Base-by-base conservation (phyloP, 129 eudicot species). In the Artemisia tridentata region DNA sequence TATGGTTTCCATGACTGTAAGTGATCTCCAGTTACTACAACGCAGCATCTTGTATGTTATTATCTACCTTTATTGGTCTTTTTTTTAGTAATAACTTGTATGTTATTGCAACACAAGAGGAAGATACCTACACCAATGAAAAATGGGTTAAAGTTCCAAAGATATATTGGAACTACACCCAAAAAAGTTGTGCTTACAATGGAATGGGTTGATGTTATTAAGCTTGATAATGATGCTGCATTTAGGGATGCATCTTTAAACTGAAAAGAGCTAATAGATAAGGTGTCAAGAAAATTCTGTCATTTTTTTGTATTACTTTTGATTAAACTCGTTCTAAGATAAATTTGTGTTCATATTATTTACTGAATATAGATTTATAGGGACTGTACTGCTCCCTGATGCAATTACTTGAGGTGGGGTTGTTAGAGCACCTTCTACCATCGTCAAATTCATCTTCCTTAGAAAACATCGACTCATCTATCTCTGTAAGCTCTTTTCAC, bases 131-230 rank as follows among this genome's bases (percentile, higher is more conserved):
- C 19, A 69, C 64, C 38, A 75, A 82, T 47, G 78, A 63, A 59
- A 75, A 46, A 27, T 53, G 76, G 59, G 80, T 92, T 56, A 92
- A 89, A 77, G 95, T 89, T 65, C 98, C 98, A 34, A 89, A 87
- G 71, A 89, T 89, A 79, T 92, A 92, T 45, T 92, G 98, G 98
- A 85, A 85, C 31, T 79, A 87, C 65, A 92, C 98, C 55, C 87
- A 96, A 57, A 21, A 87, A 85, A 75, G 87, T 83, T 29, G 98
- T 92, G 66, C 98, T 89, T 49, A 92, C 98, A 20, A 92, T 89
- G 98, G 98, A 92, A 82, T 92, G 98, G 98, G 49, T 92, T 69
- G 90, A 92, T 72, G 95, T 95, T 58, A 92, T 89, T 50, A 92
- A 92, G 83, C 96, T 92, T 71, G 89, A 90, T 12, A 81, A 92